phyloP scores from a whole-genome alignment of 805 yeast species.

The Hanseniaspora nectarophila region DNA sequence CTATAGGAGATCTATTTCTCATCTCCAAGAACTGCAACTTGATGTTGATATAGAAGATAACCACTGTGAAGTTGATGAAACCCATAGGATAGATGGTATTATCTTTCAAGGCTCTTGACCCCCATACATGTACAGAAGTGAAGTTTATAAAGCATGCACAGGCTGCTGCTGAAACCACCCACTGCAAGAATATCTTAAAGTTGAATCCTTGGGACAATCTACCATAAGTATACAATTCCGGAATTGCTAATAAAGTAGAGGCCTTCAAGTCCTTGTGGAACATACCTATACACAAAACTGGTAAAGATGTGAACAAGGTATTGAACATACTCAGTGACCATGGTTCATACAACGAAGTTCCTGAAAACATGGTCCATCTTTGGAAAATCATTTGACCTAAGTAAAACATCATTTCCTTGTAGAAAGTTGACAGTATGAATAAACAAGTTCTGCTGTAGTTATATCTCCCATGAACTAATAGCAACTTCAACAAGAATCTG shows the following conservation, averaged over 20 bases:
- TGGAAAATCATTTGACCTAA: conserved; percentile 81
- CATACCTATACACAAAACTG: conserved; percentile 89
- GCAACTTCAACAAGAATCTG: conserved; percentile 64
- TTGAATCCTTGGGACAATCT: conserved; percentile 64
- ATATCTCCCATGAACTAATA: conserved; percentile 91
- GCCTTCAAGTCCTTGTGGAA: conserved; percentile 85
- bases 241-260: conserved; percentile 77
- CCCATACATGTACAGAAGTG: conserved; percentile 57
- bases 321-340: conserved; percentile 97
- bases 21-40: conserved; percentile 75
- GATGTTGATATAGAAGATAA: conserved; percentile 60
- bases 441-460: conserved; percentile 85
- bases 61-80: conserved; percentile 56
- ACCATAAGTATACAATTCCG: conserved; percentile 75
- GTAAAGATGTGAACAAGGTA: conserved; percentile 84
- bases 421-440: conserved; percentile 85
- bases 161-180: conserved; percentile 67
- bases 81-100: conserved; percentile 77
- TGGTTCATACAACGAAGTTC: conserved; percentile 83
- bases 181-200: conserved; percentile 51
- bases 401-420: conserved; percentile 84
- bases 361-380: conserved; percentile 75
- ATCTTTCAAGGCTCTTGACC: conserved; percentile 52
- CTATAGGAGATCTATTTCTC: conserved; percentile 58
- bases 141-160: conserved; percentile 66